Conservation (phyloP, 106 monocot species). For the Dioscorea zingiberensis region DNA sequence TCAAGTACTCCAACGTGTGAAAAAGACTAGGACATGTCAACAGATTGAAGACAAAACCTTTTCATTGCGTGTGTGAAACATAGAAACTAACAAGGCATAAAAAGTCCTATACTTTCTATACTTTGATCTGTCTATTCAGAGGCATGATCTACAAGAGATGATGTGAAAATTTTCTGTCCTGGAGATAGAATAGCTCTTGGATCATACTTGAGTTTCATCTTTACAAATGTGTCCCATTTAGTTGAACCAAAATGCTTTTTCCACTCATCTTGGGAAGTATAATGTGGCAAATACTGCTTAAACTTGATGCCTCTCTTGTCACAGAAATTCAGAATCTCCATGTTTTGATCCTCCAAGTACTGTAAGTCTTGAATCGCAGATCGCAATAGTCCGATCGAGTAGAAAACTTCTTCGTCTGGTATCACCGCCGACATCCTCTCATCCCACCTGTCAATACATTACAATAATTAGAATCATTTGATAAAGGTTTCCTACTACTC, state of each 20-base stretch:
- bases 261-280: conserved; percentile 34
- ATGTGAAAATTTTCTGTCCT: conserved; percentile 50
- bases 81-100: too few species aligned
- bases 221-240: conserved; percentile 36
- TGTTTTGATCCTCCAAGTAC: conserved; percentile 36
- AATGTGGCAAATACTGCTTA: conserved; percentile 57
- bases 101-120: too few species aligned
- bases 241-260: conserved; percentile 39
- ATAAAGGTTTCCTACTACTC: too few species aligned
- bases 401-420: conserved; percentile 64
- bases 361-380: conserved; percentile 25
- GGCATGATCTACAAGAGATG: neutral
- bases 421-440: conserved; percentile 44
- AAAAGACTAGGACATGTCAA: too few species aligned
- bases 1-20: too few species aligned
- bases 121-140: neutral
- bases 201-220: conserved; percentile 51
- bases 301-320: conserved; percentile 19
- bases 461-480: neutral
- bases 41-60: too few species aligned
- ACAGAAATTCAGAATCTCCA: conserved; percentile 32
- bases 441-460: conserved; percentile 52
- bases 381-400: conserved; percentile 40
- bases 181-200: conserved; percentile 51
- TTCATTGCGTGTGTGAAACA: too few species aligned